A percentile compares a stretch with the other conserved stretches of the same genome.
Conservation (phyloP, 1,284 basidiomycete species). For the Blastosporella zonata region DNA sequence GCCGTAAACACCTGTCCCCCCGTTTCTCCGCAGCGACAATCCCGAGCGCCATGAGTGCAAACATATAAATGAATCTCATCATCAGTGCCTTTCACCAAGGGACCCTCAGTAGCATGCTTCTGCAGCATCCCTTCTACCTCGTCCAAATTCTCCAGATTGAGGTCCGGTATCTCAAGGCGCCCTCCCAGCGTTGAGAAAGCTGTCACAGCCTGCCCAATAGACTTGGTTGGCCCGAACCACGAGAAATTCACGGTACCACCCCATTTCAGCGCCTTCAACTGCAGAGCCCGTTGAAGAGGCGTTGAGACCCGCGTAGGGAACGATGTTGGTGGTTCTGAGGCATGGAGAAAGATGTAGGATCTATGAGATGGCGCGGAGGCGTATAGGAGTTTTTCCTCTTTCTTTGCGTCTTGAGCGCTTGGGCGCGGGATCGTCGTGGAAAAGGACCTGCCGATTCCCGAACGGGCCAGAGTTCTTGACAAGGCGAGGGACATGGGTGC, state of each 20-base stretch:
- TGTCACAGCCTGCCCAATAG: constrained; percentile 33
- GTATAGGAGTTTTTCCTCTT: constrained; percentile 24
- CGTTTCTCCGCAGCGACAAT: constrained; percentile 71
- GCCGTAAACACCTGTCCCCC: constrained; percentile 51
- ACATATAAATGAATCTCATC: constrained; percentile 58
- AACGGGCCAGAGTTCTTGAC: background rate
- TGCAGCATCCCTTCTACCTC: constrained; percentile 39
- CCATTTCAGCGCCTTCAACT: constrained; percentile 40
- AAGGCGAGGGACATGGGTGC: background rate
- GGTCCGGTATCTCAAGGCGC: constrained; percentile 44
- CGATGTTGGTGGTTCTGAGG: constrained; percentile 41
- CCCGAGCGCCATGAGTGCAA: constrained; percentile 68
- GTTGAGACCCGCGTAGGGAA: constrained; percentile 52
- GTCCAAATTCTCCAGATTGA: constrained; percentile 48
- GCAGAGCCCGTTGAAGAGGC: constrained; percentile 49
- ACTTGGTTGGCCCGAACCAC: constrained; percentile 36
- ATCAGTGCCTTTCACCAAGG: constrained; percentile 17
- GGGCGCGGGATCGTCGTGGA: constrained; percentile 1
- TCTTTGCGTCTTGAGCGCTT: background rate
- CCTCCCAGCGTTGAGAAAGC: constrained; percentile 48
- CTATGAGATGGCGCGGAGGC: constrained; percentile 49
- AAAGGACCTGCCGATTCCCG: background rate
- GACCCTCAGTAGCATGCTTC: constrained; percentile 31
- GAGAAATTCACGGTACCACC: constrained; percentile 31
- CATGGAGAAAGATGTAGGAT: constrained; percentile 58